Conservation (phyloP, 768 basidiomycete genomes). For the Suillus alpinus region DNA sequence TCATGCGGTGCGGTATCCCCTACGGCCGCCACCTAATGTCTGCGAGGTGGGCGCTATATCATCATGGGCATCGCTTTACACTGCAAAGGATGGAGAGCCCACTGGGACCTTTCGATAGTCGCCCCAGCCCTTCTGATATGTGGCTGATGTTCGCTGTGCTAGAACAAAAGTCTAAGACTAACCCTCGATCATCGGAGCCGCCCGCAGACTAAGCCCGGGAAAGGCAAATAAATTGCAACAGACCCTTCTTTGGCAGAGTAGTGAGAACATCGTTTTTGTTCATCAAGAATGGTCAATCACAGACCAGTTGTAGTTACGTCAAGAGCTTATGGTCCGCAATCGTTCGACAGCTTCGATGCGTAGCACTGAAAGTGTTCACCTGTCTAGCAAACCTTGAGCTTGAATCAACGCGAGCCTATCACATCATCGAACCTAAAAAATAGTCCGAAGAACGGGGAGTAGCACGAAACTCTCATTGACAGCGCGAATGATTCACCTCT, state of each 20-base stretch:
- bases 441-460: not conserved
- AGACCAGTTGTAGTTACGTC: not conserved
- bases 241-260: not conserved
- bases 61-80: not conserved
- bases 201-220: not conserved
- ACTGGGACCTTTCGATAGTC: not conserved
- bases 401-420: not conserved
- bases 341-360: not conserved
- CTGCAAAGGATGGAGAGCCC: not conserved
- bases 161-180: not conserved
- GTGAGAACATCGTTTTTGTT: not conserved
- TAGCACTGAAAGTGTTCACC: not conserved
- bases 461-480: not conserved
- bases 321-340: not conserved
- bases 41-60: not conserved
- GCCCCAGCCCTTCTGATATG: too few species aligned
- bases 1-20: not conserved
- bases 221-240: not conserved
- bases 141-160: not conserved
- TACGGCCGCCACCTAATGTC: not conserved
- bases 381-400: constrained; percentile 1
- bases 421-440: not conserved
- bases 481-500: not conserved
- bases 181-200: not conserved
- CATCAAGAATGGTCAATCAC: constrained; percentile 2